Evolutionary conservation across 169 alveolate genomes (phyloP).

Genomic region (Plasmodium inui): DNA sequence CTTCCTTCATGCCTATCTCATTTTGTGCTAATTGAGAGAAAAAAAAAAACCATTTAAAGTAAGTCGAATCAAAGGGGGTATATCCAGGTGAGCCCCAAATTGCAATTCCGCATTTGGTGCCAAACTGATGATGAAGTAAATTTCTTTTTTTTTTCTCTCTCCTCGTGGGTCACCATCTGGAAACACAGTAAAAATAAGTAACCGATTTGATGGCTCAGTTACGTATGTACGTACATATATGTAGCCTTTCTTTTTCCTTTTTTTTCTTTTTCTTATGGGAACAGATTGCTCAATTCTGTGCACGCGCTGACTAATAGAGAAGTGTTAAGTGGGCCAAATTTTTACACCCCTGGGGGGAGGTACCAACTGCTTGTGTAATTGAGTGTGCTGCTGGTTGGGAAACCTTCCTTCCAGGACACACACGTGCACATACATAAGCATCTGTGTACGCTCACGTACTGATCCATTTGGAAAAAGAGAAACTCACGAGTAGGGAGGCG

Average conservation of each 20-base stretch:
- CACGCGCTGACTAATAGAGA: neutral
- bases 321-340: neutral
- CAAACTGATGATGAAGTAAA: neutral
- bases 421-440: neutral
- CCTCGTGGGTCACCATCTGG: neutral
- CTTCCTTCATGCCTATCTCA: neutral
- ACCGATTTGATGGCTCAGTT: neutral
- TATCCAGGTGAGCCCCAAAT: neutral
- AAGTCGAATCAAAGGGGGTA: neutral
- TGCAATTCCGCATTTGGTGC: neutral
- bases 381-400: neutral
- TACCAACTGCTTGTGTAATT: neutral
- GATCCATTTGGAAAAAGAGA: neutral
- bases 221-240: neutral
- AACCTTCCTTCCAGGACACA: neutral
- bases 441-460: neutral
- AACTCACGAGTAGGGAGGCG: neutral
- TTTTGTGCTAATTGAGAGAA: neutral
- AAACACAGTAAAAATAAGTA: neutral
- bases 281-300: neutral
- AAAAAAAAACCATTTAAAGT: neutral
- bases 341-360: neutral
- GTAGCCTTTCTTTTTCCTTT: neutral
- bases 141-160: neutral
- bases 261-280: neutral